Percentiles rank a stretch among this genome's conserved stretches.
phyloP scores from a whole-genome alignment of 2,329 filamentous ascomycete genomes.

The Penicillium decumbens region DNA sequence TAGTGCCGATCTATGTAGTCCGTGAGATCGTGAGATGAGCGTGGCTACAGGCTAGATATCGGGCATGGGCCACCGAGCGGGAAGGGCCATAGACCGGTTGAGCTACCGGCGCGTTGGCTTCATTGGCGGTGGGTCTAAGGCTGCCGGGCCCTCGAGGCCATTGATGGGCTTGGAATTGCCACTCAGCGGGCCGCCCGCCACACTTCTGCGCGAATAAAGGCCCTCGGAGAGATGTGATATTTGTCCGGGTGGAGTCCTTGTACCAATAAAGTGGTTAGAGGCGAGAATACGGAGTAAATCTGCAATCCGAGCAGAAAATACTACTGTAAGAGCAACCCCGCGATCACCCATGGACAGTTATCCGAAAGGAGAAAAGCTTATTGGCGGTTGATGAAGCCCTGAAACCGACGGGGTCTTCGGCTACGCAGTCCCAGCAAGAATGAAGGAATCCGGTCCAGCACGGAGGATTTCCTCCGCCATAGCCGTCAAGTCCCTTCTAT shows the following conservation, averaged over 20 bases:
- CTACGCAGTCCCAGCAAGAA: not conserved
- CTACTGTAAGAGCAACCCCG: not conserved
- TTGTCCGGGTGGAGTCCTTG: slow-evolving; percentile 1
- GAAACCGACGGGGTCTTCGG: slow-evolving; percentile 7
- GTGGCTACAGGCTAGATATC: slow-evolving; percentile 10
- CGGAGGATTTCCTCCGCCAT: not conserved
- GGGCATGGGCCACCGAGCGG: not conserved
- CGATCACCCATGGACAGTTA: slow-evolving; percentile 2
- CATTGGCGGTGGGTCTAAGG: slow-evolving; percentile 20
- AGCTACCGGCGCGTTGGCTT: slow-evolving; percentile 20
- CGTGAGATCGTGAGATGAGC: not conserved
- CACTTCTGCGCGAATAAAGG: slow-evolving; percentile 14
- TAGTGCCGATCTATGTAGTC: slow-evolving; percentile 14
- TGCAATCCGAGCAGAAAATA: not conserved
- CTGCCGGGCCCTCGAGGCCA: slow-evolving; percentile 27
- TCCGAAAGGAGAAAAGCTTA: not conserved
- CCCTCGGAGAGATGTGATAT: slow-evolving; percentile 6
- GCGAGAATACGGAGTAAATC: not conserved
- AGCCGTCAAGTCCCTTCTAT: not conserved
- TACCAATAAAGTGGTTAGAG: slow-evolving; percentile 5
- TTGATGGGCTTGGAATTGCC: slow-evolving; percentile 16
- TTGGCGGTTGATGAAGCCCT: slow-evolving; percentile 8
- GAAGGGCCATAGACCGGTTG: slow-evolving; percentile 15
- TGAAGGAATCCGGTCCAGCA: not conserved
- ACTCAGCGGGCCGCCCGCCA: slow-evolving; percentile 30